Base-by-base conservation (phyloP, 305 asterid species). In the Stenogyne calaminthoides region DNA sequence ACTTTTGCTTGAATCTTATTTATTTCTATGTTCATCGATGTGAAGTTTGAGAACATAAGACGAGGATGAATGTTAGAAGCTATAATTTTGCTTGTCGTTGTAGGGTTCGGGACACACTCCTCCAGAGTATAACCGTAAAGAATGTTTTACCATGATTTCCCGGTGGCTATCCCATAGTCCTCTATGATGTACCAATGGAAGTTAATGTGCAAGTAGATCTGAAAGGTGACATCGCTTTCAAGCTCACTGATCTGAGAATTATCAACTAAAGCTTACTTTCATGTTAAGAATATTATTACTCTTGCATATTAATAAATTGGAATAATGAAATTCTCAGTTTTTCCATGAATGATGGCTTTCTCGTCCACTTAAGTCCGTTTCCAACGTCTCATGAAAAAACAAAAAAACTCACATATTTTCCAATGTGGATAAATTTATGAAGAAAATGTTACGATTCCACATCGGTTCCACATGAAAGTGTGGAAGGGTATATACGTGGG, bases 31-130 rank as follows among this genome's bases (percentile, higher is more conserved):
- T 20, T 20, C 55, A 4, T 34, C 16, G 4, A 54, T 51, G 40
- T 16, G 16, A 39, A 25, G 14, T 10, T 57, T 12, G 14, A 9
- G 6, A 10, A 69, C 54, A 39, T 11, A 27, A 57, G 10, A 52
- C 15, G 44, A 22, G 9, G 29, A 55, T 42, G 67, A 29, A 42
- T 12, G 5, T 4, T 19, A 64, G 64, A 39, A 22, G 34, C 37
- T 61, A 57, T 6, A 37, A 32, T 60, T 64, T 5, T 56, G 37
- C 58, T 56, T 5, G 6, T 62, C 11, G 9, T 73, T 79, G 80
- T 71, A 79, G 83, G 86, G 76, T 49, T 74, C 77, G 11, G 85
- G 85, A 19, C 83, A 78, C 67, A 71, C 77, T 9, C 57, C 85
- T 9, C 75, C 79, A 1, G 83, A 75, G 63, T 75, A 71, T 54